Conservation (phyloP, 106 monocot genomes). For the Xerophyta viscosa region DNA sequence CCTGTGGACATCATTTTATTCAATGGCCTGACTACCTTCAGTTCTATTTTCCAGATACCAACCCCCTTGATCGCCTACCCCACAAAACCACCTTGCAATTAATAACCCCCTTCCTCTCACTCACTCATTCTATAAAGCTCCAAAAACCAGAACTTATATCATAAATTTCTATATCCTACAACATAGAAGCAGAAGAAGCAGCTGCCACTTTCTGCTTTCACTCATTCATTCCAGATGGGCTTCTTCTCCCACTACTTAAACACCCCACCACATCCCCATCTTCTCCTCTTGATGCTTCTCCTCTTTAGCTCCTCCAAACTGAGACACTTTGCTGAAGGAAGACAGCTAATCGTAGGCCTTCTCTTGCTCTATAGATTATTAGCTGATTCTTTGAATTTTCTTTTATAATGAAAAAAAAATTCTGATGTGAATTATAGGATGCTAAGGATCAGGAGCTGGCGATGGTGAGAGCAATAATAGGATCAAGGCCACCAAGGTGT, state of each 20-base stretch:
- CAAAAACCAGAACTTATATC: too few species aligned
- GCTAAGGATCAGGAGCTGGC: neutral
- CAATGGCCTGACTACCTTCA: neutral
- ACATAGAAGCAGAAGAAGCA: neutral
- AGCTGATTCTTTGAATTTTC: neutral
- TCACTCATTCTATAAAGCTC: neutral
- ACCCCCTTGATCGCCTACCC: neutral
- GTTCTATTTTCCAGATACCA: neutral
- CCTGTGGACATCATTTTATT: neutral
- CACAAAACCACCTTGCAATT: neutral
- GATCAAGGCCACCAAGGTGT: slow-evolving; percentile 67
- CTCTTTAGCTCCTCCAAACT: too few species aligned
- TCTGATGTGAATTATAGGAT: too few species aligned
- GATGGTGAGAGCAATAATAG: slow-evolving; percentile 27
- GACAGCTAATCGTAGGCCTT: neutral
- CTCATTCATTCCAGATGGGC: neutral
- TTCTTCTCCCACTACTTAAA: neutral
- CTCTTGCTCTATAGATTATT: neutral
- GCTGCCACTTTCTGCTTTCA: too few species aligned
- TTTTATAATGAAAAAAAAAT: neutral
- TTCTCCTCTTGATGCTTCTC: neutral
- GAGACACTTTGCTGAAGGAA: neutral
- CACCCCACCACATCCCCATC: neutral
- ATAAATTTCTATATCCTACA: neutral
- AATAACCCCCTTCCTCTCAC: neutral